Conservation (phyloP, 108 stramenopile genomes). For the Cafeteria roenbergensis region DNA sequence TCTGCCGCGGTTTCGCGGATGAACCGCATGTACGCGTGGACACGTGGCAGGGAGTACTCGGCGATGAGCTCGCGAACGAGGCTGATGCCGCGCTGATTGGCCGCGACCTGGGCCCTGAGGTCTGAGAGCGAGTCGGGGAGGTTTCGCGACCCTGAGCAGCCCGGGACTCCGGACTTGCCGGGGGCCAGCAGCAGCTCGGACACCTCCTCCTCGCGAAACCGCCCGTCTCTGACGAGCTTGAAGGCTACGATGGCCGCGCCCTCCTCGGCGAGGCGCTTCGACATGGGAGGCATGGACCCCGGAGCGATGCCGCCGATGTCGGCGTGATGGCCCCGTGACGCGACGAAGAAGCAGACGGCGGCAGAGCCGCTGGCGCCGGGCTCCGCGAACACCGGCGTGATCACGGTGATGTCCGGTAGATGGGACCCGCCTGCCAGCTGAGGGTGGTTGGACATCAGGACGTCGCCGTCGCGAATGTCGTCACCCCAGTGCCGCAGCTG, state of each 20-base stretch:
- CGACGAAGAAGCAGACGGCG: constrained; percentile 80
- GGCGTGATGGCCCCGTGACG: constrained; percentile 85
- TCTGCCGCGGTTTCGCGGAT: constrained; percentile 87
- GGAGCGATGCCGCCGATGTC: constrained; percentile 86
- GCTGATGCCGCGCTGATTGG: constrained; percentile 79
- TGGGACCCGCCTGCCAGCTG: constrained; percentile 84
- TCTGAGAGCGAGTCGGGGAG: constrained; percentile 84
- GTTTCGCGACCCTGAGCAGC: constrained; percentile 72
- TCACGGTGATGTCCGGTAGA: constrained; percentile 90
- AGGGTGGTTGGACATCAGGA: constrained; percentile 87
- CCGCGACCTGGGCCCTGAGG: constrained; percentile 89
- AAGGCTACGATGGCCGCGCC: constrained; percentile 93
- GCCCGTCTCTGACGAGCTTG: constrained; percentile 75
- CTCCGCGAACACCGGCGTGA: constrained; percentile 77
- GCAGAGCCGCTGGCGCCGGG: constrained; percentile 32
- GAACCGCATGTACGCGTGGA: constrained; percentile 86
- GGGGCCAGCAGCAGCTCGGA: constrained; percentile 70
- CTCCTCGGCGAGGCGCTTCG: constrained; percentile 68
- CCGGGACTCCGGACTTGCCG: constrained; percentile 44
- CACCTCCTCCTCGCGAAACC: constrained; percentile 85
- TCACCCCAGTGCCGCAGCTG: constrained; percentile 80
- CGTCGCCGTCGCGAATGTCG: constrained; percentile 80
- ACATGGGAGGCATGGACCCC: constrained; percentile 73
- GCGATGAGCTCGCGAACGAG: constrained; percentile 63
- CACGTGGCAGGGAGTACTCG: constrained; percentile 68